Base-by-base conservation (phyloP, 176 grass and related monocot genomes). In the Aegilops speltoides region DNA sequence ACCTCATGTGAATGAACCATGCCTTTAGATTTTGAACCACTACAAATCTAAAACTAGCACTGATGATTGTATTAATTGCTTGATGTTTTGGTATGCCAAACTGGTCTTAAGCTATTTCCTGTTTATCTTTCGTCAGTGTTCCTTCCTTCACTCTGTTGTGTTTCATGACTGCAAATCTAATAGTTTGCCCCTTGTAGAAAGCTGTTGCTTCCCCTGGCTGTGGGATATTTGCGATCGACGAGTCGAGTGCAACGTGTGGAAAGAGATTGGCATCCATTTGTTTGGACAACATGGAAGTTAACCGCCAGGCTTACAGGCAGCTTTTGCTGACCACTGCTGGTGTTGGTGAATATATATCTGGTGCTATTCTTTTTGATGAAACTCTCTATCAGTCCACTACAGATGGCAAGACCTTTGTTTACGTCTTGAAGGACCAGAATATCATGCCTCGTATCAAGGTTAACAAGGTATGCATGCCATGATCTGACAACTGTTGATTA, bases 371-470 rank as follows among this genome's bases (percentile, higher is more conserved):
- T 81, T 96, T 94, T 74, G 97, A 98, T 77, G 97, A 98, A 86
- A 98, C 97, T 37, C 87, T 98, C 64, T 96, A 98, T 36, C 97
- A 96, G 68, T 96, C 93, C 23, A 96, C 97, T 54, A 96, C 86
- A 31, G 92, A 96, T 82, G 94, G 97, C 23, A 98, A 93, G 83
- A 98, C 92, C 57, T 96, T 96, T 80, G 94, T 98, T 67, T 92
- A 98, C 78, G 91, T 90, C 83, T 93, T 98, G 89, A 80, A 82
- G 68, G 86, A 98, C 29, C 84, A 89, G 85, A 94, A 94, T 79
- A 98, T 98, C 65, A 91, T 98, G 92, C 97, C 97, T 2, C 90
- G 94, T 84, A 98, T 98, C 61, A 98, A 96, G 83, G 94, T 98
- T 43, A 94, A 96, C 90, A 98, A 98, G 93, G 97, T 98, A 91